phyloP scores from a whole-genome alignment of 257 asterid species.

The Solanum arcanum region DNA sequence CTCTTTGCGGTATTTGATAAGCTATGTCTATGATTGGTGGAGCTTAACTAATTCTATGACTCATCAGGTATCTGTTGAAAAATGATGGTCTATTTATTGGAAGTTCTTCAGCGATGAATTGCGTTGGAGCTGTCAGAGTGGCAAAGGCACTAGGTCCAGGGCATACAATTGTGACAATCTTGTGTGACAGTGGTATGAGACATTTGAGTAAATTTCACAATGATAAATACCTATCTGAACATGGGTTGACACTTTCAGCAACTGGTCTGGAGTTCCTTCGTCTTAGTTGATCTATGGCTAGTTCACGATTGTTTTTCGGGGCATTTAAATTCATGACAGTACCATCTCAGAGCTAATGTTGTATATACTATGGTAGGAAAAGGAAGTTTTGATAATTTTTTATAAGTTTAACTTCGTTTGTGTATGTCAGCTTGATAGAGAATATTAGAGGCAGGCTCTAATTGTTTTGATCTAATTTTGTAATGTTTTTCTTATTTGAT shows the following conservation, averaged over 20 bases:
- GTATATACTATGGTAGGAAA: neutral
- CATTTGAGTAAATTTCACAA: constrained; percentile 78
- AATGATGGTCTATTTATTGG: constrained; percentile 94
- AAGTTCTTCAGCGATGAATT: constrained; percentile 96
- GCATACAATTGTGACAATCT: constrained; percentile 74
- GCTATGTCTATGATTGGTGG: neutral
- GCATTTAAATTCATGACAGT: neutral
- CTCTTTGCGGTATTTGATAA: neutral
- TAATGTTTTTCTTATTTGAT: neutral
- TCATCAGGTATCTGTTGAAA: constrained; percentile 59
- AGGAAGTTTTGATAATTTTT: neutral
- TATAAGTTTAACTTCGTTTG: neutral
- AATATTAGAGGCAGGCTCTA: neutral
- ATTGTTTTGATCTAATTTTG: neutral
- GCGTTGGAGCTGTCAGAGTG: constrained; percentile 91
- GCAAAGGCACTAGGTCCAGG: constrained; percentile 83
- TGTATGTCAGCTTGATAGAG: neutral
- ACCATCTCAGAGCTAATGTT: neutral
- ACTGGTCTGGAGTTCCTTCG: constrained; percentile 65
- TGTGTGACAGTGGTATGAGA: constrained; percentile 97
- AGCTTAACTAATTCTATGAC: neutral
- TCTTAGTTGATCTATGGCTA: neutral
- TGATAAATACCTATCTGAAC: constrained; percentile 50
- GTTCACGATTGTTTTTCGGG: neutral
- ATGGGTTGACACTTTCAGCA: constrained; percentile 59